Base-by-base conservation (phyloP, 2,329 filamentous ascomycete species). In the Rhynchosporium secalis region DNA sequence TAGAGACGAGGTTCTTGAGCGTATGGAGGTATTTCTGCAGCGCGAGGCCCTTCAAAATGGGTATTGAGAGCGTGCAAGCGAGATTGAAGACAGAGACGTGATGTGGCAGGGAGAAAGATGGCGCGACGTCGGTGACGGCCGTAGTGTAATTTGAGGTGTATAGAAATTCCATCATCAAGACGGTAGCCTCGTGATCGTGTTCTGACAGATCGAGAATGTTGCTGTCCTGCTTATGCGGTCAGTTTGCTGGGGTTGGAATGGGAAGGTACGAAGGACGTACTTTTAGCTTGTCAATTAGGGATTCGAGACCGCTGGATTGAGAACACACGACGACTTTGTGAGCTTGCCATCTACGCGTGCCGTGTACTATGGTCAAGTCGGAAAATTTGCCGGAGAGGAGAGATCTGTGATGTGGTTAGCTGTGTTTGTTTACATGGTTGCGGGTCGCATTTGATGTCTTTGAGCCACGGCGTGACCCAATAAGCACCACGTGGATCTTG, bases 251-350 rank as follows among this genome's bases (percentile, higher is more conserved):
- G 56, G 56, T 26, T 33, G 13, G 4, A n/a, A 28, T 12, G 4
- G 29, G 3, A 15, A 54, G 31, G 48, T 33, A 29, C 15, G 20
- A 41, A 26, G 56, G 31, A 59, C 43, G 12, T 54, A 51, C 31
- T 4, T 41, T 33, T 13, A 56, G 28, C 45, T 26, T 36, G 12
- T 63, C 55, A 40, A 69, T 68, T 58, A 60, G 62, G 2, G 61
- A 51, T 49, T 66, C 68, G 9, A 72, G 61, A 3, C 70, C 58
- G 1, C 63, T 5, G 0, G 69, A 71, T 58, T 72, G 69, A 1
- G 67, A 65, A 29, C 64, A 68, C 2, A 72, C 62, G 9, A 72
- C 59, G 4, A 71, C 64, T 55, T 67, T 69, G 49, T 71, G 70
- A 1, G 69, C 67, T 31, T 62, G 65, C 70, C 69, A 72, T 40